Conservation (phyloP, 768 basidiomycete genomes). For the Russula sp. region DNA sequence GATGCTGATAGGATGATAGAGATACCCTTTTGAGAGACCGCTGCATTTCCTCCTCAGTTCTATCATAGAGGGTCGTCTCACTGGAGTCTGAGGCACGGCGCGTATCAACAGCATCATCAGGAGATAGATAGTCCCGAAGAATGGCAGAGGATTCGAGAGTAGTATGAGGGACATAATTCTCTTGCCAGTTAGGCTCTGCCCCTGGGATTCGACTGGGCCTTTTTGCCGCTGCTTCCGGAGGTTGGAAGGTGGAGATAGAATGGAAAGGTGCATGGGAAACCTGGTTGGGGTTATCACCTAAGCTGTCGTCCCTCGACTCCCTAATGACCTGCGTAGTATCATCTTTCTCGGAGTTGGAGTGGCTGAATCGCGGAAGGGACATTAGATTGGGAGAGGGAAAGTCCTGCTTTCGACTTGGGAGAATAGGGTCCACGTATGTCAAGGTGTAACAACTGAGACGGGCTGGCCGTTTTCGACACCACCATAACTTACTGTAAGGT, state of each 20-base stretch:
- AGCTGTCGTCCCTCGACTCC: background rate
- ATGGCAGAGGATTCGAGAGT: background rate
- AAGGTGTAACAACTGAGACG: background rate
- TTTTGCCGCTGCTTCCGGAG: background rate
- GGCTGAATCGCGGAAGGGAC: background rate
- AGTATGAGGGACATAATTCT: background rate
- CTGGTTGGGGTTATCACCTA: background rate
- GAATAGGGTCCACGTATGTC: background rate
- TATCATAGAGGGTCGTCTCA: slow-evolving; percentile 13
- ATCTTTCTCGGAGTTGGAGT: background rate
- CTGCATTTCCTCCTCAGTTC: slow-evolving; percentile 12
- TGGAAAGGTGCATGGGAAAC: background rate
- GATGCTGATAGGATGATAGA: slow-evolving; percentile 17
- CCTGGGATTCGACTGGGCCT: background rate
- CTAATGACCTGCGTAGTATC: background rate
- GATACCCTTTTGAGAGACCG: slow-evolving; percentile 11
- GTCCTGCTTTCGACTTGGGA: slow-evolving; percentile 15
- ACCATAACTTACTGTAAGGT: background rate
- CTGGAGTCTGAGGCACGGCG: slow-evolving; percentile 16
- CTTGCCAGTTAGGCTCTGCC: background rate
- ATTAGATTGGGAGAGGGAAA: slow-evolving; percentile 7
- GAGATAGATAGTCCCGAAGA: background rate
- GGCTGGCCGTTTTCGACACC: background rate
- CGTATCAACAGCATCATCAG: background rate
- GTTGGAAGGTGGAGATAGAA: background rate